phyloP scores from a whole-genome alignment of 805 yeast genomes.

The Metschnikowia lunata region DNA sequence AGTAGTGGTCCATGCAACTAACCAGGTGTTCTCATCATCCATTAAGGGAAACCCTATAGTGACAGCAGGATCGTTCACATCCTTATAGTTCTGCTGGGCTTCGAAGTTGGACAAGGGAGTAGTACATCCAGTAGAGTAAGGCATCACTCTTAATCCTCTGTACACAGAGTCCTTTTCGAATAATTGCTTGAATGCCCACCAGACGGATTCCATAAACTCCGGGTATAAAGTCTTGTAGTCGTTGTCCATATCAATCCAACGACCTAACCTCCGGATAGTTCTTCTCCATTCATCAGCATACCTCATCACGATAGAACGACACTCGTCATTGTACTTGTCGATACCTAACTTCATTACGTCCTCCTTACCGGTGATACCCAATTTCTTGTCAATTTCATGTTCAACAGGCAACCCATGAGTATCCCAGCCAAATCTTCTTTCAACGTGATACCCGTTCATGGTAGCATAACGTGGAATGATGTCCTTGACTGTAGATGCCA shows the following conservation, averaged over 20 bases:
- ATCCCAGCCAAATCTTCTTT: conserved; percentile 99
- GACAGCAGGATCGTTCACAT: conserved; percentile 94
- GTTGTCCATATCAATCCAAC: conserved; percentile 99
- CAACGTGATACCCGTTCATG: conserved; percentile 95
- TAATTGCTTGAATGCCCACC: conserved; percentile 97
- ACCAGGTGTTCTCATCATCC: conserved; percentile 73
- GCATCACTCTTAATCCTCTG: conserved; percentile 97
- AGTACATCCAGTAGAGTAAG: conserved; percentile 95
- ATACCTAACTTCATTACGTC: conserved; percentile 95
- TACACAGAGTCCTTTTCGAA: conserved; percentile 84
- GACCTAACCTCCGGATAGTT: conserved; percentile 90
- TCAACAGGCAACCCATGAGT: conserved; percentile 99
- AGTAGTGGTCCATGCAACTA: conserved; percentile 99
- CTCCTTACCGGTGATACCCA: conserved; percentile 87
- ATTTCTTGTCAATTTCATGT: conserved; percentile 96
- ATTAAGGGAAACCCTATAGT: conserved; percentile 82
- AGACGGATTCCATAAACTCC: conserved; percentile 92
- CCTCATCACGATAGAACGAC: conserved; percentile 96
- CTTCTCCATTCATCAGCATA: conserved; percentile 93
- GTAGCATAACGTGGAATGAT: conserved; percentile 96
- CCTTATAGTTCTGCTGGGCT: conserved; percentile 98
- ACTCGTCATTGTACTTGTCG: conserved; percentile 88
- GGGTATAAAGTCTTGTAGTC: conserved; percentile 97
- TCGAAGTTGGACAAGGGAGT: conserved; percentile 97
- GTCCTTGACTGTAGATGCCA: conserved; percentile 96